Percentiles rank a stretch among this genome's conserved stretches.
phyloP scores from a whole-genome alignment of 148 eudicot species.

The Euryodendron excelsum region DNA sequence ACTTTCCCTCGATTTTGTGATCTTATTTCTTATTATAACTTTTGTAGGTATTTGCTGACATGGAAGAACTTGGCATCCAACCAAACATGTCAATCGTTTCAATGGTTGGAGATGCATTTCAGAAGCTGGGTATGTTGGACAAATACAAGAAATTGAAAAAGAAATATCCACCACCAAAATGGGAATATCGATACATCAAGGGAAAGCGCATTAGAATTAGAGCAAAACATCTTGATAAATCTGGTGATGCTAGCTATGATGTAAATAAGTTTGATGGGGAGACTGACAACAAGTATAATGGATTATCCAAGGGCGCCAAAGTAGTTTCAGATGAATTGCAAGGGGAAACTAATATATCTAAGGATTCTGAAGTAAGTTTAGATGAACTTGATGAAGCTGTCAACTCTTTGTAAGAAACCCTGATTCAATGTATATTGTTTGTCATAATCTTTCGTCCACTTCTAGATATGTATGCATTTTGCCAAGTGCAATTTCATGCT shows the following conservation, averaged over 20 bases:
- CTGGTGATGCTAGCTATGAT: conserved; percentile 14
- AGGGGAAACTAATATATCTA: conserved; percentile 12
- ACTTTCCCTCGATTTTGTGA: neutral
- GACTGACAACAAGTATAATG: conserved; percentile 14
- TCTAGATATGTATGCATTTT: no score
- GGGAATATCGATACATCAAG: conserved; percentile 77
- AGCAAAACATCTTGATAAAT: conserved; percentile 36
- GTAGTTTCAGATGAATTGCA: conserved; percentile 13
- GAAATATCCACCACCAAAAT: conserved; percentile 82
- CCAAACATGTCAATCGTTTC: conserved; percentile 59
- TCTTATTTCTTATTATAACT: neutral
- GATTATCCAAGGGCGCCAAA: conserved; percentile 11
- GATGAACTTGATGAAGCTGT: conserved; percentile 24
- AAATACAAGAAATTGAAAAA: conserved; percentile 63
- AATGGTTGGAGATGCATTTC: conserved; percentile 75
- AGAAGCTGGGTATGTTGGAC: conserved; percentile 79
- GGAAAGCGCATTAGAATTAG: conserved; percentile 74
- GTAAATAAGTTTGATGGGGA: conserved; percentile 24
- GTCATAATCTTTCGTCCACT: no score
- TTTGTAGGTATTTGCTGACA: conserved; percentile 75
- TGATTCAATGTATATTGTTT: neutral
- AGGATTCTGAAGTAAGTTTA: conserved; percentile 8
- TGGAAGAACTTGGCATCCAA: conserved; percentile 89
- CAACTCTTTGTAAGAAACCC: conserved; percentile 5
- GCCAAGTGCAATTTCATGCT: no score